phyloP scores from a whole-genome alignment of 257 asterid genomes.

The Galeopsis tetrahit region DNA sequence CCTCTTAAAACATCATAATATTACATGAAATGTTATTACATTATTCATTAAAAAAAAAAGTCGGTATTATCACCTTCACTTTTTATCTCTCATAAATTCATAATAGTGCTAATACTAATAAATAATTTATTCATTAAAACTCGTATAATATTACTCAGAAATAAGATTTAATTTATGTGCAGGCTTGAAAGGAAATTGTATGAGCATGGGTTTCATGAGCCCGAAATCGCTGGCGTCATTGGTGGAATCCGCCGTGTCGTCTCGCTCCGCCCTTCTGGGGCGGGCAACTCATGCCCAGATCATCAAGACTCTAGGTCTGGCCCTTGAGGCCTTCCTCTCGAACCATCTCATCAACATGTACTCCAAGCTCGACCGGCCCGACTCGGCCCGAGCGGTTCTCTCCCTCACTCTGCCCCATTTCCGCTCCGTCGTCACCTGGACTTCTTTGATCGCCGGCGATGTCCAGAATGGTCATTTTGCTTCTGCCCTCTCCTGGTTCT shows the following conservation, averaged over 20 bases:
- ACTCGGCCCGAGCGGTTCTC: slow-evolving; percentile 62
- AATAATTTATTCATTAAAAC: no score
- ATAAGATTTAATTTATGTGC: not conserved
- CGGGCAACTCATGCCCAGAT: slow-evolving; percentile 69
- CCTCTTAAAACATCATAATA: no score
- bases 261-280: slow-evolving; percentile 60
- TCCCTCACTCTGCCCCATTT: slow-evolving; percentile 48
- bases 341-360: slow-evolving; percentile 88
- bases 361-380: slow-evolving; percentile 74
- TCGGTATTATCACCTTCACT: no score
- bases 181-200: not conserved
- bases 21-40: no score
- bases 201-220: slow-evolving; percentile 50
- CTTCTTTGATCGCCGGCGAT: slow-evolving; percentile 78
- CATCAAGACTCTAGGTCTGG: slow-evolving; percentile 45
- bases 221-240: slow-evolving; percentile 61
- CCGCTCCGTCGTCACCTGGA: slow-evolving; percentile 96
- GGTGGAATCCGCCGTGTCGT: slow-evolving; percentile 65
- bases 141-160: no score
- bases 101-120: no score
- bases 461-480: slow-evolving; percentile 73
- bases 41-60: no score
- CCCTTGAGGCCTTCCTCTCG: slow-evolving; percentile 64
- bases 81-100: no score
- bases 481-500: slow-evolving; percentile 54